Base-by-base conservation (phyloP, 805 yeast genomes). In the Candida ponderosae region DNA sequence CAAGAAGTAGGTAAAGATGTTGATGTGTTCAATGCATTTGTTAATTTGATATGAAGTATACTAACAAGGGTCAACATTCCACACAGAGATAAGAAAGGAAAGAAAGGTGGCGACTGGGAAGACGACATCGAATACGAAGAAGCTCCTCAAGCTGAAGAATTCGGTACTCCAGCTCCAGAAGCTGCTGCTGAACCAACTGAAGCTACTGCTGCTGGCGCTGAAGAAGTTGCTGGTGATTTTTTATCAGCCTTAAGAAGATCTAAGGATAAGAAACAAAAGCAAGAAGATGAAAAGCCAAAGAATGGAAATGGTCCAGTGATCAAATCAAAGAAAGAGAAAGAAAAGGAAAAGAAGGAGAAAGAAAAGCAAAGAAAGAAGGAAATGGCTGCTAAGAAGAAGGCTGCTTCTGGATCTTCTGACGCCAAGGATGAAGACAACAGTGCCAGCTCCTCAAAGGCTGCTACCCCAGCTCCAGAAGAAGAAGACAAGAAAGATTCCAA, bases 341-440 rank as follows among this genome's bases (percentile, higher is more conserved):
- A 90, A 66, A 89, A 81, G 67, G 95, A 93, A 62, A 86, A 85
- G 77, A 95, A 90, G 61, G 96, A 89, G 60, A 78, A 76, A 47
- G 94, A 84, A 57, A 90, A 90, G 70, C 85, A 81, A 50, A 74
- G 79, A 62, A 90, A 90, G 81, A 88, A 86, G 66, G 95, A 86
- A 50, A 75, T 79, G 42, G 95, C 96, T 32, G 83, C 79, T 38
- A 81, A 78, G 63, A 88, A 87, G 75, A 88, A 87, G 62, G 79
- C 74, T 47, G 77, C 75, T 18, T 70, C 70, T 50, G 72, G 75
- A 63, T 76, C 72, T 47, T 74, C 70, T 47, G 76, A 72, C 48
- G 73, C 72, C 44, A 73, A 72, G 14, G 51, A 60, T 48, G 62
- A 65, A 44, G 59, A 63, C 63, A 38, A 62, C 66, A 28, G 43